A percentile compares a stretch with the other conserved stretches of the same genome.
Conservation (phyloP, 768 basidiomycete genomes). For the Xerocomellus amylosporus region DNA sequence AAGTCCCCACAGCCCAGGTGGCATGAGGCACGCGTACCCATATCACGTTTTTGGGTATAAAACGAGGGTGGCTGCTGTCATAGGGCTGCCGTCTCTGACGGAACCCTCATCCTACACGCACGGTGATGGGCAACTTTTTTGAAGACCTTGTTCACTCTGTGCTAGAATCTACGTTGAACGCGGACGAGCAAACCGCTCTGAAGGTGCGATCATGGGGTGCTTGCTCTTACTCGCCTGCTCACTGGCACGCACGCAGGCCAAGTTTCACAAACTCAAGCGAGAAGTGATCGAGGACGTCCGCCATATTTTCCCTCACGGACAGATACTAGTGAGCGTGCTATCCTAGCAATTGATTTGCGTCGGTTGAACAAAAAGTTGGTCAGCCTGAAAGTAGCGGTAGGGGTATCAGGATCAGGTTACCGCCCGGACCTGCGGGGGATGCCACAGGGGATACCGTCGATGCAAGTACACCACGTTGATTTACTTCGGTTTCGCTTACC, state of each 20-base stretch:
- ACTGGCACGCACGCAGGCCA: slow-evolving; percentile 14
- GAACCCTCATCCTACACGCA: neutral
- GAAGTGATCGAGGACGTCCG: slow-evolving; percentile 31
- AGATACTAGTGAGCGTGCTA: slow-evolving; percentile 23
- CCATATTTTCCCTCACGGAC: slow-evolving; percentile 26
- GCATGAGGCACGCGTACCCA: neutral
- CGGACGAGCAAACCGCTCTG: slow-evolving; percentile 24
- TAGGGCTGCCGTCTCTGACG: neutral
- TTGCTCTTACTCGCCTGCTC: neutral
- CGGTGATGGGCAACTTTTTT: slow-evolving; percentile 28
- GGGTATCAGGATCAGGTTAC: slow-evolving; percentile 23
- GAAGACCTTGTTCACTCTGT: slow-evolving; percentile 28
- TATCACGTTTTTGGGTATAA: neutral
- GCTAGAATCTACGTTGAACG: slow-evolving; percentile 19
- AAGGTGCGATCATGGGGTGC: slow-evolving; percentile 12
- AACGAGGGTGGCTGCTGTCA: neutral
- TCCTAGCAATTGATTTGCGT: neutral
- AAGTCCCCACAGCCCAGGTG: neutral
- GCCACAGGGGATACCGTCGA: neutral
- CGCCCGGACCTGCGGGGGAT: slow-evolving; percentile 14
- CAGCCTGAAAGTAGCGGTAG: slow-evolving; percentile 26
- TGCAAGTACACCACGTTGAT: neutral
- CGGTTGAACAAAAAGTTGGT: neutral
- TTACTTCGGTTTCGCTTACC: neutral
- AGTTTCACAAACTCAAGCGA: slow-evolving; percentile 29